phyloP scores from a whole-genome alignment of 352 stramenopile genomes.

The Sclerospora graminicola region DNA sequence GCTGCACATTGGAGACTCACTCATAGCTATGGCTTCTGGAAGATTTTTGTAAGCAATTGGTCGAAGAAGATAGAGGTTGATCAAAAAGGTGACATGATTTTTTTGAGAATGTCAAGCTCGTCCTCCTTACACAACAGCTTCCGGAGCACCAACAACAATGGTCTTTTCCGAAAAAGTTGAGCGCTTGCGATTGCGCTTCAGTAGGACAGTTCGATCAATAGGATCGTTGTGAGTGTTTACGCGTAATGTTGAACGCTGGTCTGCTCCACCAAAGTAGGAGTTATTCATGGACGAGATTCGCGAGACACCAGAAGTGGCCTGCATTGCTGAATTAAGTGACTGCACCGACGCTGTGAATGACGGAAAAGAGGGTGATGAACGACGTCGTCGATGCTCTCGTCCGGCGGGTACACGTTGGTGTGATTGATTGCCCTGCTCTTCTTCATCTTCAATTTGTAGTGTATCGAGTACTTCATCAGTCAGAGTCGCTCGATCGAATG shows the following conservation, averaged over 20 bases:
- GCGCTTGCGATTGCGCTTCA: constrained; percentile 72
- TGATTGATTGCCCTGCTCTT: constrained; percentile 34
- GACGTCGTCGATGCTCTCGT: constrained; percentile 46
- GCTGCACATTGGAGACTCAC: constrained; percentile 42
- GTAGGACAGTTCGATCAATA: constrained; percentile 60
- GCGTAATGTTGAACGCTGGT: constrained; percentile 44
- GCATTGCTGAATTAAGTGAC: constrained; percentile 68
- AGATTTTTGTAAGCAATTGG: constrained; percentile 33
- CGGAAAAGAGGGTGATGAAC: constrained; percentile 81
- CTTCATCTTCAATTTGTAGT: constrained; percentile 34
- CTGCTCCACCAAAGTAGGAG: constrained; percentile 16
- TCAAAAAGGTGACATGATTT: neutral
- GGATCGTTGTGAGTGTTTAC: constrained; percentile 49
- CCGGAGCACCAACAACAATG: constrained; percentile 78
- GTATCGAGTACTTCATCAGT: constrained; percentile 74
- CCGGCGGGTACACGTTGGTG: constrained; percentile 35
- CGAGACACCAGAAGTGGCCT: constrained; percentile 43
- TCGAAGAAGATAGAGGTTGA: constrained; percentile 1
- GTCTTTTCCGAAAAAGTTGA: constrained; percentile 67
- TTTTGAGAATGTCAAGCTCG: constrained; percentile 5
- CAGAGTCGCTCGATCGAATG: constrained; percentile 60
- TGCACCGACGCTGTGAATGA: constrained; percentile 79
- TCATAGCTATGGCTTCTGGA: constrained; percentile 58
- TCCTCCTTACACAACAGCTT: constrained; percentile 62
- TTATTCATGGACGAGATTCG: constrained; percentile 43